Percentiles rank a stretch among this genome's conserved stretches.
phyloP scores from a whole-genome alignment of 768 basidiomycete genomes.

The Amyloporia xantha region DNA sequence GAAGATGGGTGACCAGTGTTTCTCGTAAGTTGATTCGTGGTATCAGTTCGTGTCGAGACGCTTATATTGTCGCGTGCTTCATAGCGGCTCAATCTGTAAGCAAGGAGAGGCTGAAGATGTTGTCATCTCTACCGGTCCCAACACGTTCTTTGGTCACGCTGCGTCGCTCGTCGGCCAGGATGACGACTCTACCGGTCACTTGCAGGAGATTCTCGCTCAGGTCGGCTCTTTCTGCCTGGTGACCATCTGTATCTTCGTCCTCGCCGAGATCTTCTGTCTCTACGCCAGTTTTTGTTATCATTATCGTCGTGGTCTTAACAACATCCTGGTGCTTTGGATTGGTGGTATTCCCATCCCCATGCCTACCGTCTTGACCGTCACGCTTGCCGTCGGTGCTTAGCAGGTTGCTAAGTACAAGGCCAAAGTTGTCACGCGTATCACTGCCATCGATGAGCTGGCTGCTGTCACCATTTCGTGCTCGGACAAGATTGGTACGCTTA shows the following conservation, averaged over 20 bases:
- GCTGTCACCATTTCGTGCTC: conserved; percentile 98
- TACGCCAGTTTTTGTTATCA: conserved; percentile 87
- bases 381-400: too few relatives aligned
- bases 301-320: too few relatives aligned
- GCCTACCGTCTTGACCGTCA: conserved; percentile 98
- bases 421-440: conserved; percentile 99
- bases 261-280: too few relatives aligned
- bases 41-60: conserved; percentile 21
- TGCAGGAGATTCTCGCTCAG: conserved; percentile 97
- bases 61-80: conserved; percentile 26
- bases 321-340: conserved; percentile 97
- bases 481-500: conserved; percentile 95
- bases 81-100: conserved; percentile 93
- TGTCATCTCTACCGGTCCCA: conserved; percentile 96
- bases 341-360: conserved; percentile 99
- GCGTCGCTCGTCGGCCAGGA: too few relatives aligned
- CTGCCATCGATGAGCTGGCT: conserved; percentile 96
- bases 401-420: too few relatives aligned
- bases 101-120: conserved; percentile 99
- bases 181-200: too few relatives aligned
- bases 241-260: conserved; percentile 91
- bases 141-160: too few relatives aligned
- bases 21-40: too few relatives aligned
- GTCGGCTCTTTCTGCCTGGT: conserved; percentile 97
- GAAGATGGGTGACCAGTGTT: conserved; percentile 88